phyloP scores from a whole-genome alignment of 352 stramenopile genomes.

The Globisporangium rhizosaccharum region DNA sequence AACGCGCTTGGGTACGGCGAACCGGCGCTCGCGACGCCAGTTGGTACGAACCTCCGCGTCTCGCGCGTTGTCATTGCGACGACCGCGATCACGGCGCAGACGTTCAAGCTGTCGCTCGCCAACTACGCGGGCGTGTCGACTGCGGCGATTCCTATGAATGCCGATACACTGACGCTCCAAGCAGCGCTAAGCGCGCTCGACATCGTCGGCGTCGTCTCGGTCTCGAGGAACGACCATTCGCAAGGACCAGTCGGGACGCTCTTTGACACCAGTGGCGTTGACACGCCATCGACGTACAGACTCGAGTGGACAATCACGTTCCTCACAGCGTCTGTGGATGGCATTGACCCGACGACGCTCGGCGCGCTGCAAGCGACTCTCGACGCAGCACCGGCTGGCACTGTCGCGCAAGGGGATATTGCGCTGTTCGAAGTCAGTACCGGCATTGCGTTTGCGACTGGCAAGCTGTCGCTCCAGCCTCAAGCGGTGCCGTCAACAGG shows the following conservation, averaged over 20 bases:
- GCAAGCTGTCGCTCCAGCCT: constrained; percentile 29
- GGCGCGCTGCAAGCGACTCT: constrained; percentile 32
- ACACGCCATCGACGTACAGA: constrained; percentile 31
- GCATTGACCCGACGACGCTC: constrained; percentile 40
- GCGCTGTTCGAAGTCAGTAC: constrained; percentile 23
- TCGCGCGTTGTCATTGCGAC: constrained; percentile 34
- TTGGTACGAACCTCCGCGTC: constrained; percentile 48
- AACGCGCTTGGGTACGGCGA: constrained; percentile 75
- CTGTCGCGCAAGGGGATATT: constrained; percentile 20
- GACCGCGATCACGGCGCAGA: constrained; percentile 32
- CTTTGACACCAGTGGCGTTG: constrained; percentile 46
- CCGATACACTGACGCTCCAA: constrained; percentile 43
- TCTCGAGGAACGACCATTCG: constrained; percentile 62
- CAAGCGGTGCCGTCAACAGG: constrained; percentile 39
- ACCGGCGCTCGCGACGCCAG: constrained; percentile 30
- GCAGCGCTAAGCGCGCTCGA: constrained; percentile 45
- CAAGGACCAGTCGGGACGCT: constrained; percentile 23
- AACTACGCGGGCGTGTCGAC: constrained; percentile 43
- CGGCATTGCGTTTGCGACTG: constrained; percentile 13
- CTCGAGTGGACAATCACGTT: constrained; percentile 84
- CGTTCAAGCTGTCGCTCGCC: constrained; percentile 47
- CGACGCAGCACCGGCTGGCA: constrained; percentile 14
- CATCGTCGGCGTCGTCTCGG: constrained; percentile 45
- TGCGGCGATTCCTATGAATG: constrained; percentile 34
- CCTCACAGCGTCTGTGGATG: constrained; percentile 34